Conservation (phyloP, 768 basidiomycete genomes). For the Termitomyces heimii region DNA sequence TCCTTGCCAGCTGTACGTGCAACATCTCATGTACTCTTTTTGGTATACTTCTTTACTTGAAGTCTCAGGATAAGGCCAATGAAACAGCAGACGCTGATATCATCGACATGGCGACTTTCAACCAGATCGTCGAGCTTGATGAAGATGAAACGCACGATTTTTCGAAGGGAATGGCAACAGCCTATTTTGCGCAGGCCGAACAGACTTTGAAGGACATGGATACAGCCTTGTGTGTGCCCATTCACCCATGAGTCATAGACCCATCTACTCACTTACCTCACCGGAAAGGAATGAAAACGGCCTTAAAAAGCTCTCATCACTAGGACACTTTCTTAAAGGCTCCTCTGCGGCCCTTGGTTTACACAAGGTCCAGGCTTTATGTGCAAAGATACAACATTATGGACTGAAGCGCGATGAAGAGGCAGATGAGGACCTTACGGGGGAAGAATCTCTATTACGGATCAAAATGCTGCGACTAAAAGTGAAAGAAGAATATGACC, state of each 20-base stretch:
- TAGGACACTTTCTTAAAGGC: constrained; percentile 96
- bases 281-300: constrained; percentile 47
- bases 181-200: constrained; percentile 77
- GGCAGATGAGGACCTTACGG: constrained; percentile 30
- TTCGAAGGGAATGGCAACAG: constrained; percentile 68
- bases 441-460: constrained; percentile 46
- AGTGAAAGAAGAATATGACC: constrained; percentile 63
- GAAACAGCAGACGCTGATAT: constrained; percentile 18
- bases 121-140: constrained; percentile 88
- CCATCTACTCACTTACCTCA: neutral
- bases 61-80: constrained; percentile 1
- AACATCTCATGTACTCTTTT: neutral
- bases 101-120: constrained; percentile 78
- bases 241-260: neutral
- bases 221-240: constrained; percentile 59
- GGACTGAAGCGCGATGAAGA: constrained; percentile 65
- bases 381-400: constrained; percentile 89
- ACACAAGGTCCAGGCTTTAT: constrained; percentile 70
- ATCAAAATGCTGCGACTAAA: constrained; percentile 51
- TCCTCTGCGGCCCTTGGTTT: constrained; percentile 94
- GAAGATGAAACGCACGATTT: constrained; percentile 69
- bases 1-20: constrained; percentile 3
- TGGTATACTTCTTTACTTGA: constrained; percentile 1
- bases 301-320: constrained; percentile 56
- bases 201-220: constrained; percentile 78